Base-by-base conservation (phyloP, 345 rosid species). In the Eucalyptus leucophloia region DNA sequence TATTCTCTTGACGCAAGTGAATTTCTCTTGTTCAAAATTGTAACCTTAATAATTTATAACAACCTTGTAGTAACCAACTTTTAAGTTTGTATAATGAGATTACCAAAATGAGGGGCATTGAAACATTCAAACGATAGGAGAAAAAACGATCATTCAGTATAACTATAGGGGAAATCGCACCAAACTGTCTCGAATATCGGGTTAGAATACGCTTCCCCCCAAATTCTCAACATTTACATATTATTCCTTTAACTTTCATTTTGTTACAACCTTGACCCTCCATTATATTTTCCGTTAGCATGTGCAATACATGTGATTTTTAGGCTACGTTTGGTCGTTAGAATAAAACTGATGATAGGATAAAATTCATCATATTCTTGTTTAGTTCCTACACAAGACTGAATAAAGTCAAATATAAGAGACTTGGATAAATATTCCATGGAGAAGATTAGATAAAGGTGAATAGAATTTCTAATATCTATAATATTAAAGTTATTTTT, bases 91-190 rank as follows among this genome's bases (percentile, higher is more conserved):
- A 15, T n/a, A n/a, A 65, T n/a, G 40, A n/a, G 23, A n/a, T 65
- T 65, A 65, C 9, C 9, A 17, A 65, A 65, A n/a, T 16, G 11
- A 65, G 37, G 7, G 77, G 77, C 37, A 65, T 65, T 65, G 77
- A 65, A n/a, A 65, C 37, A n/a, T 65, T 32, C 77, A 65, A 65
- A 16, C 11, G n/a, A 65, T n/a, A 65, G 77, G 77, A 65, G 77
- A n/a, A 65, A n/a, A 65, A 15, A 65, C 2, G 21, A 8, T n/a
- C 37, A 7, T 16, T n/a, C 6, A 16, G 0, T n/a, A 32, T 62
- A 62, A 28, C 4, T 7, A 62, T 15, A 15, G 37, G 19, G 40
- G 21, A 65, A 65, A 65, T 65, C 23, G 3, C 77, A 16, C 37
- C 4, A 15, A 65, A n/a, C 3, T 65, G 3, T 65, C 40, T 32